A percentile compares a stretch with the other conserved stretches of the same genome.
phyloP scores from a whole-genome alignment of 306 rosid genomes.

The Fagus crenata region DNA sequence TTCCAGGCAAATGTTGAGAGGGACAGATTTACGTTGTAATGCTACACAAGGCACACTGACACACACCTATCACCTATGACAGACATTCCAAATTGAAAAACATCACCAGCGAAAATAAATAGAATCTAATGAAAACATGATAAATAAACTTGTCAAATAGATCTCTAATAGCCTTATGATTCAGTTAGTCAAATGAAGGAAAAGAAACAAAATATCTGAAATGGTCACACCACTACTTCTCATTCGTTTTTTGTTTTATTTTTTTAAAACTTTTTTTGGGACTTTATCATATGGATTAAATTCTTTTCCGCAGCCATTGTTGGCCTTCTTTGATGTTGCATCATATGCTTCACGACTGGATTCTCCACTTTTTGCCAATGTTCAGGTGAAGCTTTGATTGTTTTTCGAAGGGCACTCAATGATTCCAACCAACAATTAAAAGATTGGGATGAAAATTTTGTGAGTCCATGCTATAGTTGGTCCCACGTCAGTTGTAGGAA shows the following conservation, averaged over 20 bases:
- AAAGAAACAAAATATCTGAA: neutral
- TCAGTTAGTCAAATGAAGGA: neutral
- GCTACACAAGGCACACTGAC: too few relatives aligned
- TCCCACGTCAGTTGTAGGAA: slow-evolving; percentile 69
- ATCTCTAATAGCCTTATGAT: neutral
- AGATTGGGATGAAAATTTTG: slow-evolving; percentile 69
- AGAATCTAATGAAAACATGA: neutral
- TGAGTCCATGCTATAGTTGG: slow-evolving; percentile 94
- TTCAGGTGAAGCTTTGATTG: slow-evolving; percentile 77
- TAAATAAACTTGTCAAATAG: neutral
- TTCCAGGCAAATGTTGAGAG: too few relatives aligned
- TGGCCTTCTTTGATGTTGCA: slow-evolving; percentile 1
- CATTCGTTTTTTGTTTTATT: neutral
- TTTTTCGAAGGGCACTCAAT: slow-evolving; percentile 57
- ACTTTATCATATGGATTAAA: neutral
- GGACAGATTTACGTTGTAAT: too few relatives aligned
- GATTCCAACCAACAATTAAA: slow-evolving; percentile 58
- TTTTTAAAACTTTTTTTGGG: neutral
- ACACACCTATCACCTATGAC: too few relatives aligned
- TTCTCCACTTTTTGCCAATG: slow-evolving; percentile 21
- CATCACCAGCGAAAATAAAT: neutral
- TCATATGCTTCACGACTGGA: neutral
- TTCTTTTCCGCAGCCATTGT: neutral
- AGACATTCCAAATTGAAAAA: too few relatives aligned
- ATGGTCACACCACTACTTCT: neutral